Base-by-base conservation (phyloP, 352 stramenopile species). In the Globisporangium nodosum region DNA sequence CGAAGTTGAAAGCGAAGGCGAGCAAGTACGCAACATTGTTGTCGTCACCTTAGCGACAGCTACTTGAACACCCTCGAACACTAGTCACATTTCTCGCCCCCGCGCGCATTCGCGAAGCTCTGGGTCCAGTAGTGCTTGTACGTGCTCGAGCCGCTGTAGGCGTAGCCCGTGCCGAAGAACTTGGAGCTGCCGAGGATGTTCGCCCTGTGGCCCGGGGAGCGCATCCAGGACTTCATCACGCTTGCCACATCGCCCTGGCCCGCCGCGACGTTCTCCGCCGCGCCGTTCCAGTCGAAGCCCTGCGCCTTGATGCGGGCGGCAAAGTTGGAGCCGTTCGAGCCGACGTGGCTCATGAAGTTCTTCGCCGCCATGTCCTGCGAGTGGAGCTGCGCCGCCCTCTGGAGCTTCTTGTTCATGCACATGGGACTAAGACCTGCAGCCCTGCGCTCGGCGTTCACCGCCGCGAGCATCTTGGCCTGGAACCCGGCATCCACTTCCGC, bases 331-430 rank as follows among this genome's bases (percentile, higher is more conserved):
- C 64, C 64, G 48, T 67, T 33, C 30, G 68, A 74, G 40, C 68
- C 65, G 1, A 43, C 61, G 65, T 76, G 68, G 58, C 24, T 68
- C 67, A 78, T 75, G 30, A 61, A 42, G 54, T 73, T 66, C 15
- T 47, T 54, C n/a, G 31, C 39, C 2, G 68, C 70, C 53, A 67
- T 57, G 60, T 74, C 68, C 11, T 68, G 53, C n/a, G 68, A 74
- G 58, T 76, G 68, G 6, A 40, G 6, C 52, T 76, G 64, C 0
- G 70, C 64, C 8, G 70, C 68, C 24, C 24, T 27, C 43, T 71
- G 58, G 45, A 77, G 69, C 56, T 74, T 74, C 30, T 54, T 68
- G 66, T 74, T 77, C 47, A 59, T 51, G 49, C 67, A 48, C 33
- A 64, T 54, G 18, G 58, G 20, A 3, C 50, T 40, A 27, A 63